Evolutionary conservation across 2,329 filamentous ascomycete genomes (phyloP), one percentile per base, ranked within the genome.

Genomic region (Colletotrichum zoysiae): DNA sequence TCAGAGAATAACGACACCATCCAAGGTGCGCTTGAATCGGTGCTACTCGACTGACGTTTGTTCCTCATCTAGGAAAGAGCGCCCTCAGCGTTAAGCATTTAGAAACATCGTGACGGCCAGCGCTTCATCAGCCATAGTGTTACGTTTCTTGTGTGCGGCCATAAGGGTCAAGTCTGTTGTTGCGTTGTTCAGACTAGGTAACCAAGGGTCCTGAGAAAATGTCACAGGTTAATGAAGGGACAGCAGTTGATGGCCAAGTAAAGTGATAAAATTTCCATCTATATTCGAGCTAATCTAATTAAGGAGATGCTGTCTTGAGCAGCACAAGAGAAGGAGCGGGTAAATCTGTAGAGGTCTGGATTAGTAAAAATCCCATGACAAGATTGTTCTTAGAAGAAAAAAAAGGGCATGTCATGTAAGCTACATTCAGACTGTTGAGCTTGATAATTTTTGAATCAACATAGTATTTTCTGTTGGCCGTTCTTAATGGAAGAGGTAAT

Each of bases 381-480:
- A 16, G 42, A 23, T n/a, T 12, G 20, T 48, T 23, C 2, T 23
- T 46, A 3, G 0, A 11, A 23, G 3, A 42, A 20, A 9, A 30
- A 1, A 26, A 26, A 26, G 26, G 3, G 26, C 20, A 11, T 30
- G 40, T 16, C 4, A 18, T 42, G 33, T 51, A 53, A 53, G 67
- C 67, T 65, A 70, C 48, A 30, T 33, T 74, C 72, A 74, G 72
- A 74, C 72, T 74, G 72, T 74, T 74, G 72, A 74, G 72, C 72
- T 74, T 74, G 72, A 71, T 71, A 65, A 67, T 46, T 55, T 58
- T 71, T 69, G 64, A 53, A 74, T 74, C 72, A 74, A 74, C 72
- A 74, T 70, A 33, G 40, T 63, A 46, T 60, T 20, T 74, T 74
- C 72, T 65, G 72, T 74, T 74, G 72, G 72, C 72, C 72, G 72